Percentiles rank a stretch among this genome's conserved stretches.
phyloP scores from a whole-genome alignment of 2,329 filamentous ascomycete species.

The Mycosphaerella arachidis region DNA sequence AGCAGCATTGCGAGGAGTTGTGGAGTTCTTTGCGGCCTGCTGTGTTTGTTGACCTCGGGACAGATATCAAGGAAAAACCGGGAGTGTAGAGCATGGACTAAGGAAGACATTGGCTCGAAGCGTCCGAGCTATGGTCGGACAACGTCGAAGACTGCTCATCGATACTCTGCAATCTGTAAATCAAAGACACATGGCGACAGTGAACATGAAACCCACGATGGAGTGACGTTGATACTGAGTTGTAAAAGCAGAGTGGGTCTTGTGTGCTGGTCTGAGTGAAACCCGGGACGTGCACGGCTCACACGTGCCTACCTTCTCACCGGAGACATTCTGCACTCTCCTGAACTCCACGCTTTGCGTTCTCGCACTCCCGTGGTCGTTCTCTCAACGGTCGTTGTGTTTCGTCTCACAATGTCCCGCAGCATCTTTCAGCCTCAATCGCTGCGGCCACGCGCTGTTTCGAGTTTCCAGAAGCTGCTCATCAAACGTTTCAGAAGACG shows the following conservation, averaged over 20 bases:
- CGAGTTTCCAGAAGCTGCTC: neutral
- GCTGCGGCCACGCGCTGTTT: neutral
- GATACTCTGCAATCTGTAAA: neutral
- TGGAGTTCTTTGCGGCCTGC: constrained; percentile 4
- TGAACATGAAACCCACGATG: neutral
- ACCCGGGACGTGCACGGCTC: neutral
- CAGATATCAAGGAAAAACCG: neutral
- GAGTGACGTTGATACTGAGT: constrained; percentile 6
- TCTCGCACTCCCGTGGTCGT: neutral
- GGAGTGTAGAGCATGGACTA: neutral
- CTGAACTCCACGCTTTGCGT: neutral
- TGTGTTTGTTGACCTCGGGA: neutral
- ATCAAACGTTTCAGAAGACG: constrained; percentile 2
- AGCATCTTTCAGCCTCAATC: neutral
- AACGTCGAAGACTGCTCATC: neutral
- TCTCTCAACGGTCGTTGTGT: neutral
- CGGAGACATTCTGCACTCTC: neutral
- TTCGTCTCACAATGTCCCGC: neutral
- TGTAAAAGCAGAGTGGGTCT: constrained; percentile 4
- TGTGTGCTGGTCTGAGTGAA: neutral
- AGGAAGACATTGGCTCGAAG: neutral
- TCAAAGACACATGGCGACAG: neutral
- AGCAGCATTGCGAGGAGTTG: constrained; percentile 20
- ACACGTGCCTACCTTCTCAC: neutral
- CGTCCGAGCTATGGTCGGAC: neutral